These are phyloP conservation scores for Eucalyptus polyanthemos DNA, from an alignment of 345 rosid species.

Conservation along the genomic window DNA sequence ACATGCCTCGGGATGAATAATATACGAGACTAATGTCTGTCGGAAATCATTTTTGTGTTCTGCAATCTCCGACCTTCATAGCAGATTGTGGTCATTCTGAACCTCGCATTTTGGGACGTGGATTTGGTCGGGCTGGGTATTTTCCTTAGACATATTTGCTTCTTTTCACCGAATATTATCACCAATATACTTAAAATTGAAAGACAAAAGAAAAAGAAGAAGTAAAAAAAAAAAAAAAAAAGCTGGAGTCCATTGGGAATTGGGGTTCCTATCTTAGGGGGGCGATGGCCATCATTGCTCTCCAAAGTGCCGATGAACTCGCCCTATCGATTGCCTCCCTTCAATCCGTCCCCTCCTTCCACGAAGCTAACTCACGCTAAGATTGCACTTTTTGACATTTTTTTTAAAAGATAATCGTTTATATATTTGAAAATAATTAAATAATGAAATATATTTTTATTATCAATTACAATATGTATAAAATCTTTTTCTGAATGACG, in stretches of 20 bases:
- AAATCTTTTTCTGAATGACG: too few relatives aligned
- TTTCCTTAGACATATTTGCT: background rate
- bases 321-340: background rate
- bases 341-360: background rate
- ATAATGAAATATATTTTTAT: too few relatives aligned
- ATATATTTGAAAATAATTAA: too few relatives aligned
- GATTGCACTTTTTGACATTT: background rate
- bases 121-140: background rate
- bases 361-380: background rate
- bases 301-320: background rate
- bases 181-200: background rate
- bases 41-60: background rate
- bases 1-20: background rate
- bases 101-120: background rate
- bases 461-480: background rate
- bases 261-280: background rate
- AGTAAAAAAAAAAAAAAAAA: background rate
- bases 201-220: background rate
- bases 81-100: background rate
- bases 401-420: too few relatives aligned
- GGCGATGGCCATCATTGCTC: background rate
- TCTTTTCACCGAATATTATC: background rate
- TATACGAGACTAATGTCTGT: background rate
- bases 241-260: background rate
- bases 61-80: background rate